These are phyloP conservation scores for Rhodamnia argentea DNA, from an alignment of 345 rosid species.

Conservation along the genomic window DNA sequence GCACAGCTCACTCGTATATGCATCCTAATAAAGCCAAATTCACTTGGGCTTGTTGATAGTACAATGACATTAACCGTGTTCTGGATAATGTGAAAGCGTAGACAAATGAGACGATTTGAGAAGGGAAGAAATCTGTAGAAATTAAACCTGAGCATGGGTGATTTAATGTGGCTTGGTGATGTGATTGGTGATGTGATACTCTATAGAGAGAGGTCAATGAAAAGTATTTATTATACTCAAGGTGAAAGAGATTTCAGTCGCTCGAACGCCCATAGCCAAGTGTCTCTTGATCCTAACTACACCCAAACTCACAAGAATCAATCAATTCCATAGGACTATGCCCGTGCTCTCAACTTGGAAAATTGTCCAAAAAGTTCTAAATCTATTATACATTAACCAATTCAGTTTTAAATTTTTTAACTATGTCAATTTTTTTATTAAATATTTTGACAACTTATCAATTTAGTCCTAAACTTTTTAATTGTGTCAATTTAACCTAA, in stretches of 20 bases:
- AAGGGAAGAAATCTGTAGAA: not conserved
- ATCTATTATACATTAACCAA: too few relatives aligned
- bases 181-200: too few relatives aligned
- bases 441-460: too few relatives aligned
- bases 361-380: too few relatives aligned
- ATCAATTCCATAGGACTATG: not conserved
- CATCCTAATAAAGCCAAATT: too few relatives aligned
- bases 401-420: too few relatives aligned
- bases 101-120: not conserved
- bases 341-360: not conserved
- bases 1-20: too few relatives aligned
- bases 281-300: not conserved
- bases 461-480: too few relatives aligned
- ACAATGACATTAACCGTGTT: not conserved
- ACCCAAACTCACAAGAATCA: not conserved
- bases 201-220: rapidly evolving
- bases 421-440: too few relatives aligned
- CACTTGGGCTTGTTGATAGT: not conserved
- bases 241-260: not conserved
- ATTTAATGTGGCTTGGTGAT: not conserved
- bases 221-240: too few relatives aligned
- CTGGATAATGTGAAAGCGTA: not conserved
- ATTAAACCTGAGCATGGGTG: not conserved
- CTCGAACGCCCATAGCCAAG: not conserved
- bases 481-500: too few relatives aligned